A percentile compares a stretch with the other conserved stretches of the same genome.
Evolutionary conservation across 495 filamentous ascomycete species (phyloP).

Genomic region (Mytilinidion resinicola): DNA sequence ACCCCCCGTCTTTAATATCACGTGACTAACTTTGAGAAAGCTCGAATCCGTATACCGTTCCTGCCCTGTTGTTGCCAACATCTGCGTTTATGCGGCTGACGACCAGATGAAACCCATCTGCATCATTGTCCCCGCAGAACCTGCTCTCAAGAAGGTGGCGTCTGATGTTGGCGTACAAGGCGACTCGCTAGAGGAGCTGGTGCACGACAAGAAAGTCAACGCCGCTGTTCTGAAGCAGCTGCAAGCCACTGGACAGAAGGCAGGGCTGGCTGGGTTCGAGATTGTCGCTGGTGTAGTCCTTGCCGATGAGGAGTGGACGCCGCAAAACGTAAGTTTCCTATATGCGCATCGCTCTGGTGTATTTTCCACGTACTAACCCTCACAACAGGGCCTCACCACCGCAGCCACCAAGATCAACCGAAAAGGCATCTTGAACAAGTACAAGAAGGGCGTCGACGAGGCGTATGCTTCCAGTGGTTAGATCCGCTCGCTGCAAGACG

Average conservation of each 20-base stretch:
- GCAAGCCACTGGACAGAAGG: conserved; percentile 64
- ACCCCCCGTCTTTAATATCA: no score
- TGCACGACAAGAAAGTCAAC: conserved; percentile 78
- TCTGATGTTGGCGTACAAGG: conserved; percentile 63
- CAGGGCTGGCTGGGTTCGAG: conserved; percentile 78
- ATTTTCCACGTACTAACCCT: conserved; percentile 25
- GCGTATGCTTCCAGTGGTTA: conserved; percentile 39
- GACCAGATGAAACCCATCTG: conserved; percentile 81
- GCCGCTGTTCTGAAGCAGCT: conserved; percentile 74
- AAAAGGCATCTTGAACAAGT: conserved; percentile 58
- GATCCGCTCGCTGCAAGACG: no score
- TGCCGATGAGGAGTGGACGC: conserved; percentile 95
- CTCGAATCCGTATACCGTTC: conserved; percentile 93
- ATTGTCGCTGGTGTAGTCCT: conserved; percentile 89
- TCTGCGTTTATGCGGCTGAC: conserved; percentile 84
- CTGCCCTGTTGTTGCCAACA: conserved; percentile 78
- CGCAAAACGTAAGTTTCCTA: conserved; percentile 75
- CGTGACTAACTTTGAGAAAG: conserved; percentile 25
- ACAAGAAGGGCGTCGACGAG: conserved; percentile 56
- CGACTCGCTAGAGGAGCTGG: conserved; percentile 65
- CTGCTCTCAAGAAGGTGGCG: conserved; percentile 78
- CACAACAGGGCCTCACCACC: conserved; percentile 53
- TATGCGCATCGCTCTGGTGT: background rate
- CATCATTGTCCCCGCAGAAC: conserved; percentile 87
- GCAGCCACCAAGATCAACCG: conserved; percentile 75